A percentile compares a stretch with the other conserved stretches of the same genome.
These are phyloP conservation scores for Salix suchowensis DNA, from an alignment of 345 rosid species.

Conservation along the genomic window DNA sequence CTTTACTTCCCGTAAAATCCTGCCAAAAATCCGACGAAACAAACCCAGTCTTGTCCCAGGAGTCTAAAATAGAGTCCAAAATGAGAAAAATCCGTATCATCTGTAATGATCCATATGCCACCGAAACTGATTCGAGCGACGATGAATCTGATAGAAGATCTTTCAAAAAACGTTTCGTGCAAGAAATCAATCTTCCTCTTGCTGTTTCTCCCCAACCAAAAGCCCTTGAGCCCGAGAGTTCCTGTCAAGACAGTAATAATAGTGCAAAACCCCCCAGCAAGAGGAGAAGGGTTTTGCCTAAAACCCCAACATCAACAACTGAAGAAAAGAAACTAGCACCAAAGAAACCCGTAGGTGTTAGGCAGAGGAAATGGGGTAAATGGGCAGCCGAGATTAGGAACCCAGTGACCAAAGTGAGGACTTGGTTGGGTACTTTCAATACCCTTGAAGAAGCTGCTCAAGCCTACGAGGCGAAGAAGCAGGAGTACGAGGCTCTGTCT, in stretches of 20 bases:
- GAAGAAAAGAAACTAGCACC: neutral
- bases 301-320: conserved; percentile 1
- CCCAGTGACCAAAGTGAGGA: conserved; percentile 50
- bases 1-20: conserved; percentile 24
- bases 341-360: conserved; percentile 51
- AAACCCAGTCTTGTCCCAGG: conserved; percentile 14
- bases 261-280: conserved; percentile 31
- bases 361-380: conserved; percentile 85
- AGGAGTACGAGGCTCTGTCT: conserved; percentile 46
- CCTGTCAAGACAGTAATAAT: conserved; percentile 63
- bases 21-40: conserved; percentile 22
- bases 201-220: neutral
- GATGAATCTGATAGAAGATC: conserved; percentile 46
- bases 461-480: conserved; percentile 61
- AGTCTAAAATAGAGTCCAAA: conserved; percentile 21
- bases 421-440: conserved; percentile 76
- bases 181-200: conserved; percentile 51
- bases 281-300: conserved; percentile 23
- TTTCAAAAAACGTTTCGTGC: conserved; percentile 48
- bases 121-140: conserved; percentile 77
- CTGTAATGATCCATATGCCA: conserved; percentile 80
- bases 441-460: conserved; percentile 74
- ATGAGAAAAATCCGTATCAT: conserved; percentile 61
- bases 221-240: conserved; percentile 38
- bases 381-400: conserved; percentile 88